A percentile compares a stretch with the other conserved stretches of the same genome.
phyloP scores from a whole-genome alignment of 371 early-diverging fungal genomes.

The Circinella umbellata region DNA sequence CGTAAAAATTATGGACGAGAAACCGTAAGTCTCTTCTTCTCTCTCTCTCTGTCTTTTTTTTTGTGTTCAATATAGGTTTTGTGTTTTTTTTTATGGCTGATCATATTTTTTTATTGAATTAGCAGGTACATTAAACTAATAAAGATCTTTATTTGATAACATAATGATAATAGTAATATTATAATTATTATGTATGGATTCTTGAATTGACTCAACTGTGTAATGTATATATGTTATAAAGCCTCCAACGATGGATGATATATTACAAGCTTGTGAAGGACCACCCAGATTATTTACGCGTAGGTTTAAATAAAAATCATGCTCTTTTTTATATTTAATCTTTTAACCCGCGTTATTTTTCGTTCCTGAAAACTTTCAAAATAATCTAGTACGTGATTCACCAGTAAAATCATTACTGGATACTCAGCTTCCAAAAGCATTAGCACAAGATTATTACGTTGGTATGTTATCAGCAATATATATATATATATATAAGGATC shows the following conservation, averaged over 20 bases:
- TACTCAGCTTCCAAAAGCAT: conserved; percentile 11
- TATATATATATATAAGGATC: not conserved
- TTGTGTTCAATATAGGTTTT: not conserved
- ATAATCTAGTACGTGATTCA: conserved; percentile 23
- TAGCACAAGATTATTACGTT: conserved; percentile 22
- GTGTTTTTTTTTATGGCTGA: too few species aligned
- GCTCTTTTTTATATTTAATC: not conserved
- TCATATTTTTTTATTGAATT: not conserved
- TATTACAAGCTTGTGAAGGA: conserved; percentile 14
- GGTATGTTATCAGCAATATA: conserved; percentile 9
- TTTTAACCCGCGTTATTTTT: not conserved
- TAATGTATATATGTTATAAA: not conserved
- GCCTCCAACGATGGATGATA: conserved; percentile 17
- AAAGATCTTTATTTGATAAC: not conserved
- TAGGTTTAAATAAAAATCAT: not conserved
- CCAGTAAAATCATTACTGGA: conserved; percentile 22
- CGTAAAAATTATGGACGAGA: conserved; percentile 14
- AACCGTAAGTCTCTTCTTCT: conserved; percentile 3
- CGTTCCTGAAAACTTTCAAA: not conserved
- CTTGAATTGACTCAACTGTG: too few species aligned
- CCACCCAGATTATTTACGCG: conserved; percentile 21
- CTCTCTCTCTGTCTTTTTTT: not conserved
- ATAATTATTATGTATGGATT: not conserved
- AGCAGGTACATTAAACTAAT: conserved; percentile 6
- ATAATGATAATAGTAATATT: not conserved